phyloP scores from a whole-genome alignment of 179 eudicot genomes.

The Spinacia oleracea region DNA sequence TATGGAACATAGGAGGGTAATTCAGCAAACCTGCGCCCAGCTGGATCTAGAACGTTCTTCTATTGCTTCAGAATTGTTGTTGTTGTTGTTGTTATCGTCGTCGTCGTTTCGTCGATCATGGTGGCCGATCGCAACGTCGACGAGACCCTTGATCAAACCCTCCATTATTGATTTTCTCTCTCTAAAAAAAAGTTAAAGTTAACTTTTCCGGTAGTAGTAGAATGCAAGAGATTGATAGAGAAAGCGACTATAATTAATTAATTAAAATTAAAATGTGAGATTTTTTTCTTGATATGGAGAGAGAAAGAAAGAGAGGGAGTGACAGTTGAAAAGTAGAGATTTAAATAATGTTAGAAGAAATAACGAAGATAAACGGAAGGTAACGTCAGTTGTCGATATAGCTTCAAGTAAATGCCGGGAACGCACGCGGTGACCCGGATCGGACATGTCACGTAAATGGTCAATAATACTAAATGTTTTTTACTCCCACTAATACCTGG shows the following conservation, averaged over 20 bases:
- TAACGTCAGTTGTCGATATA: background rate
- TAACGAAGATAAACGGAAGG: background rate
- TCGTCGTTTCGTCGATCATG: constrained; percentile 7
- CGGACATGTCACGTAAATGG: too few species aligned
- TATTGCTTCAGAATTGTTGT: constrained; percentile 21
- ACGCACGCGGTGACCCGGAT: constrained; percentile 10
- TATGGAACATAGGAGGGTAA: background rate
- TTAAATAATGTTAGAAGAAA: background rate
- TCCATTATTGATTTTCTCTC: constrained; percentile 40
- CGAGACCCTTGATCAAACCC: constrained; percentile 58
- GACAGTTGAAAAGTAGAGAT: constrained; percentile 16
- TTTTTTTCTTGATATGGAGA: background rate
- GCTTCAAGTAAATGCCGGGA: background rate
- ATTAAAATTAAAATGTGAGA: too few species aligned
- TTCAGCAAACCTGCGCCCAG: constrained; percentile 9
- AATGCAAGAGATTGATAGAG: too few species aligned
- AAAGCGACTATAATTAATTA: background rate
- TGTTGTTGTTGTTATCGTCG: constrained; percentile 25
- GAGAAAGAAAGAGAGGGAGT: constrained; percentile 14
- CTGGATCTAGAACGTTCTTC: constrained; percentile 13
- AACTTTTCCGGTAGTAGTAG: too few species aligned
- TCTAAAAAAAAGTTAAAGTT: too few species aligned
- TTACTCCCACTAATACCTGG: too few species aligned
- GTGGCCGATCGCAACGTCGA: constrained; percentile 52
- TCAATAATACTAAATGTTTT: too few species aligned